These are phyloP conservation scores for Xylariaceae sp. DNA, from an alignment of 2,329 filamentous ascomycete genomes.

Conservation along the genomic window DNA sequence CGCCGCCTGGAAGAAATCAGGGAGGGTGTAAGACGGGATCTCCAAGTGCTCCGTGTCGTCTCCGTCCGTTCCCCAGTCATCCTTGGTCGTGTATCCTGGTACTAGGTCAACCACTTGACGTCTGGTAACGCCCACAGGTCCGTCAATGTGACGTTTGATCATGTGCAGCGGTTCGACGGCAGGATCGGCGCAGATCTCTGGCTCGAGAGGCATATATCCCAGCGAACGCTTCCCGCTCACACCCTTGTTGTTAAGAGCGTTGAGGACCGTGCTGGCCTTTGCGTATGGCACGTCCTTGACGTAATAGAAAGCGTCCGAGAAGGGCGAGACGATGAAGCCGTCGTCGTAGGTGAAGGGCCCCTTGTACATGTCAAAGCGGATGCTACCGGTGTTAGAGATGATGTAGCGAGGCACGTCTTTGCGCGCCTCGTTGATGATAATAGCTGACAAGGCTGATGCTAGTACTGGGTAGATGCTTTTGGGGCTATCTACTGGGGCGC, in stretches of 20 bases:
- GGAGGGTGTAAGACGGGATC: constrained; percentile 43
- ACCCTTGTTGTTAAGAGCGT: constrained; percentile 39
- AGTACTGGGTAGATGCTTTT: constrained; percentile 53
- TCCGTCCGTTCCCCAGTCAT: constrained; percentile 52
- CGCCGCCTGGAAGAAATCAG: constrained; percentile 46
- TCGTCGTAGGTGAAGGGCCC: constrained; percentile 54
- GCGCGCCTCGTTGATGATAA: constrained; percentile 49
- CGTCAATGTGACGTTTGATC: constrained; percentile 19
- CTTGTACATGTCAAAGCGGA: constrained; percentile 58
- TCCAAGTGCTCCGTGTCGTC: constrained; percentile 49
- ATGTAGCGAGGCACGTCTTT: constrained; percentile 48
- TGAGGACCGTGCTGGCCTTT: constrained; percentile 35
- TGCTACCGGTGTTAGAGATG: constrained; percentile 54
- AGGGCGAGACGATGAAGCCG: constrained; percentile 52
- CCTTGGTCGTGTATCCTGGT: constrained; percentile 49
- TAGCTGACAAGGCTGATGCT: constrained; percentile 43
- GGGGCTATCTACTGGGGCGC: constrained; percentile 46
- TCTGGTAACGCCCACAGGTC: constrained; percentile 34
- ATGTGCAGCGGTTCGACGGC: constrained; percentile 23
- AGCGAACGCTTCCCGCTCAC: constrained; percentile 34
- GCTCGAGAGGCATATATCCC: constrained; percentile 33
- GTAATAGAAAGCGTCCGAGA: constrained; percentile 48
- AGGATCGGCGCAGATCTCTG: constrained; percentile 46
- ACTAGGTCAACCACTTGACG: constrained; percentile 42
- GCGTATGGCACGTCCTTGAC: constrained; percentile 47